Conservation (phyloP, 176 grass and related monocot genomes). For the Zoysia japonica region DNA sequence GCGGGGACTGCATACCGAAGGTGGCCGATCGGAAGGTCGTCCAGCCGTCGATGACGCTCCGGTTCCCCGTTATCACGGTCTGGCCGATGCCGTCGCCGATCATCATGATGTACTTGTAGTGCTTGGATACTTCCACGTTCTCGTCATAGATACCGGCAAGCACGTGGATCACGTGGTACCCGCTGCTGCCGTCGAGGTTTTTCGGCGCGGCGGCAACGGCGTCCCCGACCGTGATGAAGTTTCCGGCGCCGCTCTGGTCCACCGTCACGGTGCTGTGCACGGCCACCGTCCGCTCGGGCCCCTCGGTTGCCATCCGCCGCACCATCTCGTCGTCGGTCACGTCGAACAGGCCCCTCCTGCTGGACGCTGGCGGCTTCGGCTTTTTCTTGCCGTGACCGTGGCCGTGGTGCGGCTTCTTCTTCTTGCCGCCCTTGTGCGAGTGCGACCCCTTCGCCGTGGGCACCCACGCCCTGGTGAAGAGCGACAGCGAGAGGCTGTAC, state of each 20-base stretch:
- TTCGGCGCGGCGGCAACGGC: constrained; percentile 66
- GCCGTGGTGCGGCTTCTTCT: constrained; percentile 7
- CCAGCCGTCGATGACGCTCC: constrained; percentile 63
- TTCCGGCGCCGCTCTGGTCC: constrained; percentile 54
- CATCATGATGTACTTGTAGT: constrained; percentile 86
- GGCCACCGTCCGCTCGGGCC: constrained; percentile 46
- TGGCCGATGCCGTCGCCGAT: constrained; percentile 71
- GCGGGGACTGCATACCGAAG: constrained; percentile 50
- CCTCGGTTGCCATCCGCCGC: constrained; percentile 35
- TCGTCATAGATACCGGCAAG: constrained; percentile 75
- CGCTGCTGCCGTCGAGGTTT: constrained; percentile 59
- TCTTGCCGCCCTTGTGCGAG: constrained; percentile 12
- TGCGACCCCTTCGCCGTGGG: constrained; percentile 34
- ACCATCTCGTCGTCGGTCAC: constrained; percentile 45
- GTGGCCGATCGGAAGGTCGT: constrained; percentile 90
- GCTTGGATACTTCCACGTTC: constrained; percentile 68
- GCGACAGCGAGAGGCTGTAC: constrained; percentile 75
- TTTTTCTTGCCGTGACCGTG: constrained; percentile 28
- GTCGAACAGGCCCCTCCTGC: constrained; percentile 46
- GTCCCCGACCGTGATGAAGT: constrained; percentile 59
- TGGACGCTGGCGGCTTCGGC: background rate
- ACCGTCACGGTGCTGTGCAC: constrained; percentile 57
- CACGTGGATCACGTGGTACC: constrained; percentile 84
- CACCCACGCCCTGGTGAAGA: constrained; percentile 88
- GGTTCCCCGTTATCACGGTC: constrained; percentile 79